phyloP scores from a whole-genome alignment of 768 basidiomycete species.

The Cystofilobasidium capitatum region DNA sequence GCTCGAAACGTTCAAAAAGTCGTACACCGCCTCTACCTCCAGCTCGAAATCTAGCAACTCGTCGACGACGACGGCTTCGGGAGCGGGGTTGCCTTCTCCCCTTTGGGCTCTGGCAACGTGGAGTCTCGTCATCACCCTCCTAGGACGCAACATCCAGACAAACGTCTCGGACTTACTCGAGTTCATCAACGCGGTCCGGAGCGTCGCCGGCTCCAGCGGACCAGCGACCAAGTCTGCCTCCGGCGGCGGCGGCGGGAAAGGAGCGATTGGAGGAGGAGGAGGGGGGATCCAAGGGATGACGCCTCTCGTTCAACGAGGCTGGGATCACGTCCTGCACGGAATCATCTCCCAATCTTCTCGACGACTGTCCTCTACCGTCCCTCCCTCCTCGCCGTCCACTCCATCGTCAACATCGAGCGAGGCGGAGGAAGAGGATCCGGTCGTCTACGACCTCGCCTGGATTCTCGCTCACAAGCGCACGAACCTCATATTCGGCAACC shows the following conservation, averaged over 20 bases:
- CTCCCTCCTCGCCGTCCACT: background rate
- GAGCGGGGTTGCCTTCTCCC: too few relatives aligned
- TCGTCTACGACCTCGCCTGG: slow-evolving; percentile 22
- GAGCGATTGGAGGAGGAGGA: background rate
- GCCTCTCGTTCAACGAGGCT: background rate
- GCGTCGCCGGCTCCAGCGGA: background rate
- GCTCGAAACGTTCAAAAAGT: background rate
- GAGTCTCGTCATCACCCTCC: slow-evolving; percentile 18
- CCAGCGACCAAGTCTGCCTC: too few relatives aligned
- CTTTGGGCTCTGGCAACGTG: slow-evolving; percentile 22
- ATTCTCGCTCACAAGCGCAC: slow-evolving; percentile 15
- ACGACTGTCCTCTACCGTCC: slow-evolving; percentile 6
- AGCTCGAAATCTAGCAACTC: background rate
- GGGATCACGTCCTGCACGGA: slow-evolving; percentile 26
- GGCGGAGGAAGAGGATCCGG: background rate
- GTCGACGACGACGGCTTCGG: too few relatives aligned
- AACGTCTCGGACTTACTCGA: slow-evolving; percentile 24
- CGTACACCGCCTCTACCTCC: background rate
- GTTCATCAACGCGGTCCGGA: slow-evolving; percentile 17
- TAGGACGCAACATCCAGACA: slow-evolving; percentile 21
- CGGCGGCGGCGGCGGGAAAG: background rate
- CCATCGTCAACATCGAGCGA: background rate
- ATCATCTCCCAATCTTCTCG: slow-evolving; percentile 24
- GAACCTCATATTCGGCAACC: slow-evolving; percentile 7
- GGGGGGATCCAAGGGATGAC: too few relatives aligned